Percentiles rank a stretch among this genome's conserved stretches.
phyloP scores from a whole-genome alignment of 345 rosid species.

The Noccaea caerulescens region DNA sequence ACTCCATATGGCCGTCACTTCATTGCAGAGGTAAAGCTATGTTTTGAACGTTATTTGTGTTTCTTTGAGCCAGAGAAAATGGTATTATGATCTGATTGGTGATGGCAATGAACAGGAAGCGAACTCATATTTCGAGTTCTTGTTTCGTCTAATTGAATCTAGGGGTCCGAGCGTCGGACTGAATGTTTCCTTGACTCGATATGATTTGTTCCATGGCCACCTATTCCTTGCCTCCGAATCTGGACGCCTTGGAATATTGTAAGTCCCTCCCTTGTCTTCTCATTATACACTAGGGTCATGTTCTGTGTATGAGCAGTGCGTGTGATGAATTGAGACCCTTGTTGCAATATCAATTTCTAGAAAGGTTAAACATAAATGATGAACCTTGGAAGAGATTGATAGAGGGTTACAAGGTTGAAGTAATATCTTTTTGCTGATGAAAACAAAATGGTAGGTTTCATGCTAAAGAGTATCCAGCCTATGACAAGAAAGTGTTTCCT shows the following conservation, averaged over 20 bases:
- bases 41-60: background rate
- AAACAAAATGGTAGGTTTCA: conserved; percentile 64
- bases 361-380: background rate
- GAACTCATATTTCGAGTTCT: conserved; percentile 66
- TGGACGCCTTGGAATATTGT: conserved; percentile 85
- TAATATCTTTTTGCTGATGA: conserved; percentile 10
- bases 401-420: background rate
- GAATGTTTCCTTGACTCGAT: conserved; percentile 61
- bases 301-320: background rate
- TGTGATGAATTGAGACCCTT: conserved; percentile 8
- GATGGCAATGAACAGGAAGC: conserved; percentile 59
- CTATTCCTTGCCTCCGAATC: conserved; percentile 64
- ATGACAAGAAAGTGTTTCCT: conserved; percentile 68
- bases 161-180: conserved; percentile 75
- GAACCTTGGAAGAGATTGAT: background rate
- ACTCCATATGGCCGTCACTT: conserved; percentile 81
- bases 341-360: background rate
- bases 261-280: conserved; percentile 42
- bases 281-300: background rate
- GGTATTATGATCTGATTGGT: conserved; percentile 13
- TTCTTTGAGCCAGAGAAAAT: background rate
- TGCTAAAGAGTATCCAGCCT: conserved; percentile 91
- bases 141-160: conserved; percentile 73
- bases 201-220: conserved; percentile 92
- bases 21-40: conserved; percentile 56